A percentile compares a stretch with the other conserved stretches of the same genome.
phyloP scores from a whole-genome alignment of 2,329 filamentous ascomycete species.

The Juglanconis sp. region DNA sequence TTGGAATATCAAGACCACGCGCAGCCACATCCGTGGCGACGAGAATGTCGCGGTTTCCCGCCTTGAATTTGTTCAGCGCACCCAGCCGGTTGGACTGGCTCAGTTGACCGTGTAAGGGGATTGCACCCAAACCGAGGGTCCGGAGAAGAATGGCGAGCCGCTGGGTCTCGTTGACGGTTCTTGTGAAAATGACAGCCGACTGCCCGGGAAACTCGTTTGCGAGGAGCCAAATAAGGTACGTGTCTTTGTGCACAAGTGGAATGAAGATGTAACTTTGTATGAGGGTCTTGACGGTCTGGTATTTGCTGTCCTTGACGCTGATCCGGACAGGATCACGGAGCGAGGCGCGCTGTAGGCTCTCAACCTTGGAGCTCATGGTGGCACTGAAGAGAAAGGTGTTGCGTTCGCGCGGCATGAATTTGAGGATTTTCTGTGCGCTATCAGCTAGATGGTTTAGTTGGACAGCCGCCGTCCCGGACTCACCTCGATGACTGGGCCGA shows the following conservation, averaged over 20 bases:
- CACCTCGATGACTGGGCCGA: slow-evolving; percentile 88
- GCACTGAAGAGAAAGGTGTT: slow-evolving; percentile 90
- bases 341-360: slow-evolving; percentile 85
- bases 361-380: slow-evolving; percentile 91
- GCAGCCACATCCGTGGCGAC: slow-evolving; percentile 94
- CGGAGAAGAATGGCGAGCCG: slow-evolving; percentile 79
- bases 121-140: slow-evolving; percentile 81
- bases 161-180: slow-evolving; percentile 89
- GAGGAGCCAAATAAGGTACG: slow-evolving; percentile 80
- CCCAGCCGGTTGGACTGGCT: slow-evolving; percentile 83
- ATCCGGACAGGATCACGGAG: slow-evolving; percentile 81
- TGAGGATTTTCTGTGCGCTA: slow-evolving; percentile 70
- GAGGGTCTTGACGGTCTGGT: slow-evolving; percentile 87
- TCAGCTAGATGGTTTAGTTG: background rate
- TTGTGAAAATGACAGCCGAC: slow-evolving; percentile 82
- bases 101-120: slow-evolving; percentile 89
- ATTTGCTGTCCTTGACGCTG: slow-evolving; percentile 76
- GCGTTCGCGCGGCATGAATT: slow-evolving; percentile 74
- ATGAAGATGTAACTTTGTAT: slow-evolving; percentile 85
- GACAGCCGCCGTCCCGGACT: slow-evolving; percentile 44
- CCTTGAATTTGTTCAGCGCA: slow-evolving; percentile 85
- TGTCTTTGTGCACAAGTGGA: slow-evolving; percentile 82
- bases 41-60: slow-evolving; percentile 76
- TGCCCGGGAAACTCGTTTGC: slow-evolving; percentile 80
- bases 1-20: slow-evolving; percentile 86